phyloP scores from a whole-genome alignment of 2,329 filamentous ascomycete genomes.

The Alternaria brassicae region DNA sequence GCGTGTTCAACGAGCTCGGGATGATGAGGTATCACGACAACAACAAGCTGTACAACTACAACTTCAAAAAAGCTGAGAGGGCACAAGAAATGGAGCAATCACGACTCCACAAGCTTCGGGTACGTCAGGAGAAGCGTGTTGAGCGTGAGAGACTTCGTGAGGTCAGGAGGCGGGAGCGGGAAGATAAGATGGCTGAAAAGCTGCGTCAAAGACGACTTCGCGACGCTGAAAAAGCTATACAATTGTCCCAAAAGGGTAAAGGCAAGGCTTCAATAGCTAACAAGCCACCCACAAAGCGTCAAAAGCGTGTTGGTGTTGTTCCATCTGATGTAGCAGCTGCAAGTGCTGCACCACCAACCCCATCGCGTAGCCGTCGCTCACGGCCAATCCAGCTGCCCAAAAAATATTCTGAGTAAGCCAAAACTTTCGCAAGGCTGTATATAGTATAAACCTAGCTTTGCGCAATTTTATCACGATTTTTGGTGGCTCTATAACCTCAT shows the following conservation, averaged over 20 bases:
- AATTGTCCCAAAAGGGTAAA: slow-evolving; percentile 1
- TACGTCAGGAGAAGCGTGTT: neutral
- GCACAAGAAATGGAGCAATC: neutral
- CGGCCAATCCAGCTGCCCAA: neutral
- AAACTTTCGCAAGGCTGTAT: neutral
- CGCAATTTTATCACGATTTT: neutral
- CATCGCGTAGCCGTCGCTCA: neutral
- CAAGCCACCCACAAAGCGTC: neutral
- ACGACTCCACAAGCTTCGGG: neutral
- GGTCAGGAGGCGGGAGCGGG: neutral
- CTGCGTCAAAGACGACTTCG: neutral
- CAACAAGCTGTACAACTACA: neutral
- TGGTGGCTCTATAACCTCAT: neutral
- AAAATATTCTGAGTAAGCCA: neutral
- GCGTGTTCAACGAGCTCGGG: neutral
- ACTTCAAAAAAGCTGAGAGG: slow-evolving; percentile 1
- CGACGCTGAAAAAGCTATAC: slow-evolving; percentile 2
- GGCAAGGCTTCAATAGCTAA: neutral
- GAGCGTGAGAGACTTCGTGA: slow-evolving; percentile 3
- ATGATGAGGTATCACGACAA: too few species aligned
- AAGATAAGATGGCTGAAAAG: neutral
- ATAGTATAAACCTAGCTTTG: neutral
- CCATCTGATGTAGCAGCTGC: neutral
- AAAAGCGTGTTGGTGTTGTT: neutral
- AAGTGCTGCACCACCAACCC: neutral